Percentiles rank a stretch among this genome's conserved stretches.
phyloP scores from a whole-genome alignment of 768 basidiomycete species.

The Nevesoporus exiguus region DNA sequence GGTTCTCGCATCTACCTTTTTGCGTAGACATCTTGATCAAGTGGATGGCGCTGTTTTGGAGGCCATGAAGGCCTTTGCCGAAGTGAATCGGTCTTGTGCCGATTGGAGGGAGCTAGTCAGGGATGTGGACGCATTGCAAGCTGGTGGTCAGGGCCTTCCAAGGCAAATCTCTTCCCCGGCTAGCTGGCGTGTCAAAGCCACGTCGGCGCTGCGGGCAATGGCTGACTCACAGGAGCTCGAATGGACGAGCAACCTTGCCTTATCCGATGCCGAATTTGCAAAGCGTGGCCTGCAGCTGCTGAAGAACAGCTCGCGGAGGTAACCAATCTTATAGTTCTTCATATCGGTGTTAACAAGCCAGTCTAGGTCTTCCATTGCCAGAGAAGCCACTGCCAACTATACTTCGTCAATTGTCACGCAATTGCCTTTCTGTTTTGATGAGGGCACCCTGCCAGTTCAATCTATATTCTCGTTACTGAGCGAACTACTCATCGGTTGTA shows the following conservation, averaged over 20 bases:
- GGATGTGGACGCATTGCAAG: constrained; percentile 12
- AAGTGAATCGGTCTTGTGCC: constrained; percentile 16
- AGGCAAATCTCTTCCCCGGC: background rate
- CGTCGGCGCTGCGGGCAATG: constrained; percentile 37
- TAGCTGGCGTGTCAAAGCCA: constrained; percentile 24
- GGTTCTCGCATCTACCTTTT: constrained; percentile 27
- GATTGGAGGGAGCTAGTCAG: constrained; percentile 13
- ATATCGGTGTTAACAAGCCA: constrained; percentile 5
- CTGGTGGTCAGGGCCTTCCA: background rate
- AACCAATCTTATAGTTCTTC: constrained; percentile 4
- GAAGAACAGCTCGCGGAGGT: constrained; percentile 41
- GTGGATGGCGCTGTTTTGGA: constrained; percentile 26
- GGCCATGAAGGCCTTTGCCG: constrained; percentile 18
- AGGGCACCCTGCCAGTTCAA: constrained; percentile 26
- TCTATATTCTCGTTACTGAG: constrained; percentile 33
- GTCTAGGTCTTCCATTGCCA: constrained; percentile 15
- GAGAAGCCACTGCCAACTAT: constrained; percentile 25
- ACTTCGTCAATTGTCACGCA: constrained; percentile 13
- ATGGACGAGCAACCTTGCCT: constrained; percentile 54
- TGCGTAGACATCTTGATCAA: constrained; percentile 30
- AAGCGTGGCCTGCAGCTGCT: constrained; percentile 47
- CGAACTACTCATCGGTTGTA: constrained; percentile 43
- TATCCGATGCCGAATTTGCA: constrained; percentile 41
- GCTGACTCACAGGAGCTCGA: constrained; percentile 42
- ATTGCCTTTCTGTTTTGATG: constrained; percentile 5